These are phyloP conservation scores for Nakazawaea ernobii DNA, from an alignment of 805 yeast genomes.

Conservation along the genomic window DNA sequence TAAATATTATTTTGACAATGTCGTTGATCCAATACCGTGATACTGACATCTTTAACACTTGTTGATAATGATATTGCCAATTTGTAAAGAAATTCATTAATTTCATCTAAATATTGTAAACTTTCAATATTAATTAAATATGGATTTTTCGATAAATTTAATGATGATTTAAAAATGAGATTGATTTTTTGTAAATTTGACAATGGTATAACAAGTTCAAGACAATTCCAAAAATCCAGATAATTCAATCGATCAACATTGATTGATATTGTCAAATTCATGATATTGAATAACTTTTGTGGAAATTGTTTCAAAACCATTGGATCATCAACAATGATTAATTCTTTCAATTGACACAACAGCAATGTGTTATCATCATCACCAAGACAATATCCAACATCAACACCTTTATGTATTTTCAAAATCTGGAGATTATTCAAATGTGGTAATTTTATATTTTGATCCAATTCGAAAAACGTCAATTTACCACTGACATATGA, in stretches of 20 bases:
- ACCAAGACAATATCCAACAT: background rate
- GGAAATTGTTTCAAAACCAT: background rate
- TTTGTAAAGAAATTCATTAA: background rate
- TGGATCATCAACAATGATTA: background rate
- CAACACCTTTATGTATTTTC: background rate
- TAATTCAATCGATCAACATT: background rate
- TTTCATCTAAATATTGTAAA: background rate
- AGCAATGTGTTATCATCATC: too few species aligned
- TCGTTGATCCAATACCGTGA: constrained; percentile 1
- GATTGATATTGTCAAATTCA: background rate
- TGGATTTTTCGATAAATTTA: constrained; percentile 3
- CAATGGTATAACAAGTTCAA: background rate
- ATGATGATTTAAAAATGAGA: background rate
- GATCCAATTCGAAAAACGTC: background rate
- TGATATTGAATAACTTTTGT: background rate
- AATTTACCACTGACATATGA: background rate
- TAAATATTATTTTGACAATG: background rate
- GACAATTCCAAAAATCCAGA: background rate
- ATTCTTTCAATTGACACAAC: background rate
- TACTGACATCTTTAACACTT: background rate
- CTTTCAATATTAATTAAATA: background rate
- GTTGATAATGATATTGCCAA: background rate
- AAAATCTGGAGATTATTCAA: background rate
- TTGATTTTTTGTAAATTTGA: background rate
- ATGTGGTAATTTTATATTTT: background rate